A percentile compares a stretch with the other conserved stretches of the same genome.
These are phyloP conservation scores for Pyricularia pennisetigena DNA, from an alignment of 2,329 filamentous ascomycete species.

Conservation along the genomic window DNA sequence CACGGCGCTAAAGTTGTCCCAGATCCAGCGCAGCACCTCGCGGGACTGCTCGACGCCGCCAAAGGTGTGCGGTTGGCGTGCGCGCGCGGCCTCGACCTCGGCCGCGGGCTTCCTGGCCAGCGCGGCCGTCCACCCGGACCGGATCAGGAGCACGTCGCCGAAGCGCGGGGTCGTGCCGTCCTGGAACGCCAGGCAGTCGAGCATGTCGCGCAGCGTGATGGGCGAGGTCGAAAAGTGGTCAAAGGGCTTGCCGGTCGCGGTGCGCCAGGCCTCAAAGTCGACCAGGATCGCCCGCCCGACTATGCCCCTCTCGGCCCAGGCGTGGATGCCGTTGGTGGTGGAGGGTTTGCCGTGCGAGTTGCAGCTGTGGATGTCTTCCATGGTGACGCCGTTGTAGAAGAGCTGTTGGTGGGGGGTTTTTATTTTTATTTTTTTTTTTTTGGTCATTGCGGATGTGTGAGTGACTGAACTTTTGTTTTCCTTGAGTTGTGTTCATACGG, in stretches of 20 bases:
- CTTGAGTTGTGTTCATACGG: not conserved
- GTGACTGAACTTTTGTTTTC: not conserved
- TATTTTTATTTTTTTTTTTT: not conserved
- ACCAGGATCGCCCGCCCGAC: constrained; percentile 40
- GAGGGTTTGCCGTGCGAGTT: not conserved
- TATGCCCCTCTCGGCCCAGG: constrained; percentile 23
- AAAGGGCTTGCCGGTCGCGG: constrained; percentile 22
- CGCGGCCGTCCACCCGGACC: constrained; percentile 38
- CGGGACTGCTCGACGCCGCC: constrained; percentile 38
- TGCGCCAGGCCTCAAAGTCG: constrained; percentile 33
- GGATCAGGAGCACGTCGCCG: constrained; percentile 48
- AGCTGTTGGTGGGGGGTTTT: not conserved
- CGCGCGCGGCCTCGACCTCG: constrained; percentile 22
- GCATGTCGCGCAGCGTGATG: constrained; percentile 32
- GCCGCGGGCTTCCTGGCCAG: constrained; percentile 26
- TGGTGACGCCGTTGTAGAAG: constrained; percentile 20
- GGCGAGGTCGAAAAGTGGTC: constrained; percentile 27
- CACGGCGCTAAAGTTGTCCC: constrained; percentile 46
- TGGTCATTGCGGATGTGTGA: not conserved
- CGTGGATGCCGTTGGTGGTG: constrained; percentile 5
- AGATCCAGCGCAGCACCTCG: constrained; percentile 43
- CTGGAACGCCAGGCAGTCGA: constrained; percentile 32
- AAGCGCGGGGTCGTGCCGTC: constrained; percentile 25
- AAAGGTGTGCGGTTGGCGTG: constrained; percentile 10
- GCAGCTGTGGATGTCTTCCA: constrained; percentile 27